Base-by-base conservation (phyloP, 1,139 yeast genomes). In the Candida glucosophila region DNA sequence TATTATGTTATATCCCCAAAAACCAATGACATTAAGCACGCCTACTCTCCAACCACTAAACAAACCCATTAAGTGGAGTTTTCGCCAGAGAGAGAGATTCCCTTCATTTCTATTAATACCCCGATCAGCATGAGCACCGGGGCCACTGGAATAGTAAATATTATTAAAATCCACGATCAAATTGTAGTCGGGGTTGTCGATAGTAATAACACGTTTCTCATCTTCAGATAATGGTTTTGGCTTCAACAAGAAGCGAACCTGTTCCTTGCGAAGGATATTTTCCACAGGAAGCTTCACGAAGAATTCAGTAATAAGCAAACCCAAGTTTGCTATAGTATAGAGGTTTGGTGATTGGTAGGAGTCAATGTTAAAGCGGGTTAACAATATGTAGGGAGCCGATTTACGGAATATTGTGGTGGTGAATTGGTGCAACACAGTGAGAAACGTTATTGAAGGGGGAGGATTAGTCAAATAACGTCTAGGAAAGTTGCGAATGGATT, bases 11-110 rank as follows among this genome's bases (percentile, higher is more conserved):
- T 85, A 73, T 5, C 95, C 90, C 81, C 94, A 86, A 32, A 77
- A 78, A 12, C 95, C 90, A 28, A 82, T 52, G 7, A 82, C 71
- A 34, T 90, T 85, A 38, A 83, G 52, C 9, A 81, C 64, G 11
- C 94, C 92, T 20, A 85, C 77, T 49, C 86, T 70, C 96, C 97
- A 90, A 23, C 97, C 97, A 40, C 88, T 72, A 63, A 83, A 86
- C 29, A 86, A 59, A 1, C 65, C 64, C 29, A 58, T 40, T 19
- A 35, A 59, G 47, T 31, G 40, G 11, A 52, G 29, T 15, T 30
- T 38, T 12, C 38, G 37, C 34, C 43, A 40, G 15, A 43, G 26
- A 14, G 31, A 15, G 29, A 4, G 15, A 12, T 24, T 26, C 10
- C 20, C 23, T 7, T 28, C 32, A 6, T 23, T 22, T 9, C 26